phyloP scores from a whole-genome alignment of 345 rosid species.

The Syzygium aqueum region DNA sequence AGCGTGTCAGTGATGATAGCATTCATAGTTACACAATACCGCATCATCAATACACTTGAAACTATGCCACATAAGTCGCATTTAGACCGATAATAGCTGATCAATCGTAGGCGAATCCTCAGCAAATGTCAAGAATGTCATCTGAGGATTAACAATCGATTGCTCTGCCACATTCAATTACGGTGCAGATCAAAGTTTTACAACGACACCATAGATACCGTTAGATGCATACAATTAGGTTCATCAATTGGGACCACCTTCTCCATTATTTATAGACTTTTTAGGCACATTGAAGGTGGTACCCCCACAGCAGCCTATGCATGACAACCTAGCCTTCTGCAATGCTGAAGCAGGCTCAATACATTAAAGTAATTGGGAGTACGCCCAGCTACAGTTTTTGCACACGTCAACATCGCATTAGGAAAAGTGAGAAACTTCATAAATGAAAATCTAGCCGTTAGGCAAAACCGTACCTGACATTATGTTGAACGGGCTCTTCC shows the following conservation, averaged over 20 bases:
- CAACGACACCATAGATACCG: neutral
- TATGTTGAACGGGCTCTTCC: slow-evolving; percentile 63
- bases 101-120: neutral
- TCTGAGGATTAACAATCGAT: neutral
- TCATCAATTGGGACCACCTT: neutral
- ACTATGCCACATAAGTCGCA: neutral
- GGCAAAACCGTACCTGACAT: slow-evolving; percentile 50
- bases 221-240: neutral
- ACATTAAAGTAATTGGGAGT: neutral
- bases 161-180: neutral
- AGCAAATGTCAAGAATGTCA: neutral
- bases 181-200: neutral
- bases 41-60: neutral
- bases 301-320: neutral
- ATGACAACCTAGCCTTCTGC: neutral
- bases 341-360: neutral
- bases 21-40: neutral
- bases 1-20: neutral
- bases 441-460: slow-evolving; percentile 11
- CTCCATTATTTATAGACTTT: neutral
- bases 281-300: neutral
- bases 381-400: neutral
- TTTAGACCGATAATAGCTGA: neutral
- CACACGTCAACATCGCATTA: neutral
- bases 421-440: neutral